Evolutionary conservation across 2,329 filamentous ascomycete genomes (phyloP).

Genomic region (Chalaropsis thielavioides): DNA sequence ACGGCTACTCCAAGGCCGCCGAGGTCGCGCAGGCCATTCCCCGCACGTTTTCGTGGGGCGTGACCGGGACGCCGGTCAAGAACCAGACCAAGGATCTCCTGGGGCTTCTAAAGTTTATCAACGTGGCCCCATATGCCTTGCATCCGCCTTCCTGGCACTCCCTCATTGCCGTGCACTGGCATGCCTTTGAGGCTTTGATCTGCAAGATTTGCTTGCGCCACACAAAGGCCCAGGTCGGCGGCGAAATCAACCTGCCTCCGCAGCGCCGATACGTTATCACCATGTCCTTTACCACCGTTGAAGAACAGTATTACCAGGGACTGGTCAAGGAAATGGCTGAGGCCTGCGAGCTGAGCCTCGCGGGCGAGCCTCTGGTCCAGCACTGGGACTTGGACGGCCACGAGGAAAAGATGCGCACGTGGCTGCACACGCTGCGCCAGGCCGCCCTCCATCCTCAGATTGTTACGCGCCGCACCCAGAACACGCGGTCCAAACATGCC

Average conservation of each 20-base stretch:
- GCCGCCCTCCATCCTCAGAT: slow-evolving; percentile 71
- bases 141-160: slow-evolving; percentile 41
- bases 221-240: slow-evolving; percentile 64
- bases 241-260: slow-evolving; percentile 63
- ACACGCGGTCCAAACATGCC: not conserved
- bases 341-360: slow-evolving; percentile 47
- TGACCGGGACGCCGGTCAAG: slow-evolving; percentile 80
- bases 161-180: slow-evolving; percentile 45
- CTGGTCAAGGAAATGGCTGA: slow-evolving; percentile 63
- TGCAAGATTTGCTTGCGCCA: slow-evolving; percentile 62
- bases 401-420: slow-evolving; percentile 61
- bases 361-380: slow-evolving; percentile 46
- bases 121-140: not conserved
- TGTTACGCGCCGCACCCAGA: slow-evolving; percentile 38
- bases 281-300: slow-evolving; percentile 76
- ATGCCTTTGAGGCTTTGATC: slow-evolving; percentile 56
- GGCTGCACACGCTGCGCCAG: slow-evolving; percentile 65
- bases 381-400: slow-evolving; percentile 52
- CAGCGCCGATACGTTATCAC: slow-evolving; percentile 81
- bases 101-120: slow-evolving; percentile 62
- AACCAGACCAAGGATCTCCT: slow-evolving; percentile 64
- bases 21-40: slow-evolving; percentile 67
- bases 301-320: slow-evolving; percentile 75
- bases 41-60: slow-evolving; percentile 75
- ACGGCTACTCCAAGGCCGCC: slow-evolving; percentile 69